Evolutionary conservation across 2,329 filamentous ascomycete genomes (phyloP).

Genomic region (Byssothecium circinans): DNA sequence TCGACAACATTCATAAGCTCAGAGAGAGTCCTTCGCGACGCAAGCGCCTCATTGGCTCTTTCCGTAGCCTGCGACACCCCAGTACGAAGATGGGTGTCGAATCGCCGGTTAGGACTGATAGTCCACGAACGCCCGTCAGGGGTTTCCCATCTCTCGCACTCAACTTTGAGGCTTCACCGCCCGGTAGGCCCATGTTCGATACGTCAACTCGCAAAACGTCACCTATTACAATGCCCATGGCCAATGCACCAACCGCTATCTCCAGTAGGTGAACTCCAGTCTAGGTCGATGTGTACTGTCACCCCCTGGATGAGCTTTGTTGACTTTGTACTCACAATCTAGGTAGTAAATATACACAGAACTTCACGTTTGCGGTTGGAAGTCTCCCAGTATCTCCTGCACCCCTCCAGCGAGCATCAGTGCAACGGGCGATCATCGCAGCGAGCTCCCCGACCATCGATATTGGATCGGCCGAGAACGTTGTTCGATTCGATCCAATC

Average conservation of each 20-base stretch:
- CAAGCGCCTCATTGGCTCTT: slow-evolving; percentile 29
- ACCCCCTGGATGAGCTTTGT: too few relatives aligned
- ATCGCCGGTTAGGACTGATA: slow-evolving; percentile 8
- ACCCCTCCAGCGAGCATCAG: slow-evolving; percentile 26
- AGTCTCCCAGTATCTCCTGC: slow-evolving; percentile 32
- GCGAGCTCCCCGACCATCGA: not conserved
- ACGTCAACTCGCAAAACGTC: slow-evolving; percentile 18
- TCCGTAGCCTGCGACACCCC: slow-evolving; percentile 23
- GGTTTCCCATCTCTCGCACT: slow-evolving; percentile 27
- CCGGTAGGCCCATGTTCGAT: slow-evolving; percentile 29
- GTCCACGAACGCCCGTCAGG: slow-evolving; percentile 15
- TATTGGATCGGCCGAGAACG: not conserved
- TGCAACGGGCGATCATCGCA: slow-evolving; percentile 15
- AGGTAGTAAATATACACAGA: too few relatives aligned
- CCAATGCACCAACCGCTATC: not conserved
- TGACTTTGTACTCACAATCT: too few relatives aligned
- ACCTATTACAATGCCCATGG: slow-evolving; percentile 28
- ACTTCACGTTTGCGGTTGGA: slow-evolving; percentile 25
- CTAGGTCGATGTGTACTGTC: too few relatives aligned
- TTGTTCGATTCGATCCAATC: slow-evolving; percentile 6
- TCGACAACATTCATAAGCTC: slow-evolving; percentile 17
- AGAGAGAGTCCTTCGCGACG: slow-evolving; percentile 31
- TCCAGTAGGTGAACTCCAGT: too few relatives aligned
- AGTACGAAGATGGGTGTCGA: slow-evolving; percentile 20
- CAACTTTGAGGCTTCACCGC: slow-evolving; percentile 29